Evolutionary conservation across 2,329 filamentous ascomycete species (phyloP).

Genomic region (Capronia coronata): DNA sequence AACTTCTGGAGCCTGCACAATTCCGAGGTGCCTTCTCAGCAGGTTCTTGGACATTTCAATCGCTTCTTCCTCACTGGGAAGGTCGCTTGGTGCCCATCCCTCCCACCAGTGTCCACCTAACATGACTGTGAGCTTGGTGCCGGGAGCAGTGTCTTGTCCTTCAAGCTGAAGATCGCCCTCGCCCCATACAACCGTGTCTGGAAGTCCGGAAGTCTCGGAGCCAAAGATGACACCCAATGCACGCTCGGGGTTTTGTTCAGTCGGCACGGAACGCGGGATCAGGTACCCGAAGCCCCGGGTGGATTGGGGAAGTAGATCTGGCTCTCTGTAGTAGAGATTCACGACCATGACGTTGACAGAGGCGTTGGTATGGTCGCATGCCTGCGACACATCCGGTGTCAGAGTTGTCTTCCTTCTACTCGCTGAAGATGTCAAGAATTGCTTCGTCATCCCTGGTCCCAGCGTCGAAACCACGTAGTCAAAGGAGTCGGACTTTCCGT

Average conservation of each 20-base stretch:
- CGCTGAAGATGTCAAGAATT: conserved; percentile 17
- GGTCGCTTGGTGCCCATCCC: conserved; percentile 46
- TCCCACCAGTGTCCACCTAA: conserved; percentile 91
- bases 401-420: background rate
- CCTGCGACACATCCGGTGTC: conserved; percentile 23
- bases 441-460: conserved; percentile 18
- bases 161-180: background rate
- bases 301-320: conserved; percentile 51
- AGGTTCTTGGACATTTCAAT: conserved; percentile 63
- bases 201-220: conserved; percentile 52
- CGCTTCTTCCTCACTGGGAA: conserved; percentile 61
- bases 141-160: conserved; percentile 52
- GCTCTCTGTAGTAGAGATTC: conserved; percentile 73
- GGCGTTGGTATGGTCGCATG: conserved; percentile 30
- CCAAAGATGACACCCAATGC: conserved; percentile 92
- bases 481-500: conserved; percentile 9
- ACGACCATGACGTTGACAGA: conserved; percentile 84
- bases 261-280: conserved; percentile 66
- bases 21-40: conserved; percentile 66
- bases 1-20: conserved; percentile 57
- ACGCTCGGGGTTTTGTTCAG: conserved; percentile 69
- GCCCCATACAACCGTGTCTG: background rate
- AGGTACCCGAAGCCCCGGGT: conserved; percentile 82
- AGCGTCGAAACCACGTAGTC: conserved; percentile 31
- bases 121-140: conserved; percentile 90